Conservation (phyloP, 108 stramenopile genomes). For the Cyclotella sp. region DNA sequence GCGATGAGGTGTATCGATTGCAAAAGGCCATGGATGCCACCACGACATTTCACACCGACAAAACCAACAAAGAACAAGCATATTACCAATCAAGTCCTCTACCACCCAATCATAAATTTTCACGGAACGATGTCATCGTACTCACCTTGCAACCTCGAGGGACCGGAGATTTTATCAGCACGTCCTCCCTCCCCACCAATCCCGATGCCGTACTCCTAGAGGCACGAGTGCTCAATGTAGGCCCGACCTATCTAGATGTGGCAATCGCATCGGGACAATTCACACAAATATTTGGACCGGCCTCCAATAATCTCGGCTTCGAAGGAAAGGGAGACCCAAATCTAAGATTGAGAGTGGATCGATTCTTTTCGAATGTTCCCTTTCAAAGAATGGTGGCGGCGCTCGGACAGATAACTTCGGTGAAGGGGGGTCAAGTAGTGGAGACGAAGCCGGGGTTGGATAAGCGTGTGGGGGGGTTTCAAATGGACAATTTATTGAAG, state of each 20-base stretch:
- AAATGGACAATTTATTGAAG: slow-evolving; percentile 78
- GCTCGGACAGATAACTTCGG: slow-evolving; percentile 65
- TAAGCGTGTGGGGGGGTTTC: slow-evolving; percentile 59
- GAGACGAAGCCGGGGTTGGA: slow-evolving; percentile 12
- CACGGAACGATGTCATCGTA: slow-evolving; percentile 83
- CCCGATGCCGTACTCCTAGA: slow-evolving; percentile 67
- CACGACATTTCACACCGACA: slow-evolving; percentile 40
- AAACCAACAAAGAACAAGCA: background rate
- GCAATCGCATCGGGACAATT: slow-evolving; percentile 73
- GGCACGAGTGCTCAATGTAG: slow-evolving; percentile 73
- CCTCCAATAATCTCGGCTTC: slow-evolving; percentile 73
- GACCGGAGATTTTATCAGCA: slow-evolving; percentile 79
- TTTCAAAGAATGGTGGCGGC: slow-evolving; percentile 85
- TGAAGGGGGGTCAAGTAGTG: slow-evolving; percentile 49
- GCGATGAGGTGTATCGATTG: slow-evolving; percentile 87
- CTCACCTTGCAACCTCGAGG: slow-evolving; percentile 82
- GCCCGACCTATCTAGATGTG: slow-evolving; percentile 82
- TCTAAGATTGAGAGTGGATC: slow-evolving; percentile 75
- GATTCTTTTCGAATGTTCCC: slow-evolving; percentile 87
- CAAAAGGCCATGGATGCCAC: slow-evolving; percentile 80
- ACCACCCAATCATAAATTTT: slow-evolving; percentile 82
- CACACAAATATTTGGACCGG: slow-evolving; percentile 76
- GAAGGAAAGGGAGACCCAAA: slow-evolving; percentile 60
- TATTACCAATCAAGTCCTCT: slow-evolving; percentile 27
- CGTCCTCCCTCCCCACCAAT: slow-evolving; percentile 58